phyloP scores from a whole-genome alignment of 2,329 filamentous ascomycete species.

The Chrysoporthe cubensis region DNA sequence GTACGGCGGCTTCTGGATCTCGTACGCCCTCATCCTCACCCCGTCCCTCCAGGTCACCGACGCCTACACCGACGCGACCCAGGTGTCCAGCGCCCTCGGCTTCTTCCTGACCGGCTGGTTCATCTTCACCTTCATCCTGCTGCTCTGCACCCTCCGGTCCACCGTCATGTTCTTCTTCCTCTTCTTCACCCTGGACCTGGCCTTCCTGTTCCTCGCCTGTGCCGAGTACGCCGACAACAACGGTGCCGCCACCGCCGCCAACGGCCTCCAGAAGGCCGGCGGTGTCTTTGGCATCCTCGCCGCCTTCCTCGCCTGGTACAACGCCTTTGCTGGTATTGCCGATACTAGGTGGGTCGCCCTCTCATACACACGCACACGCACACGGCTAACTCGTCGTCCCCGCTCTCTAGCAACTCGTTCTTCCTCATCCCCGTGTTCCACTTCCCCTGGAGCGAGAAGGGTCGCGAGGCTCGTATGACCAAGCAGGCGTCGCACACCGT shows the following conservation, averaged over 20 bases:
- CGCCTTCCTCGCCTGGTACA: slow-evolving; percentile 86
- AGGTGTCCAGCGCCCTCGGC: slow-evolving; percentile 65
- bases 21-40: slow-evolving; percentile 73
- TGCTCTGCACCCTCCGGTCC: slow-evolving; percentile 75
- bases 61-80: slow-evolving; percentile 51
- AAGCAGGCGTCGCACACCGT: slow-evolving; percentile 52
- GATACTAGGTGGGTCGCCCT: slow-evolving; percentile 62
- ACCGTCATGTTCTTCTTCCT: slow-evolving; percentile 78
- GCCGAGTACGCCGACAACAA: slow-evolving; percentile 62
- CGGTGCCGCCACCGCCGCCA: slow-evolving; percentile 49
- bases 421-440: slow-evolving; percentile 91
- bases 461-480: slow-evolving; percentile 57
- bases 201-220: slow-evolving; percentile 74
- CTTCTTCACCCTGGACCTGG: slow-evolving; percentile 76
- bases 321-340: slow-evolving; percentile 79
- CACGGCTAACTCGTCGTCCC: slow-evolving; percentile 15
- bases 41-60: slow-evolving; percentile 51
- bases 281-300: slow-evolving; percentile 81
- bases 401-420: slow-evolving; percentile 72
- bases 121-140: slow-evolving; percentile 78
- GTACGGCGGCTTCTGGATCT: slow-evolving; percentile 84
- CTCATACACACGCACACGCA: too few relatives aligned
- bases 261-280: slow-evolving; percentile 67
- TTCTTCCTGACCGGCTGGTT: slow-evolving; percentile 82
- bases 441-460: slow-evolving; percentile 92